Base-by-base conservation (phyloP, 2,329 filamentous ascomycete species). In the Fusarium sp. region DNA sequence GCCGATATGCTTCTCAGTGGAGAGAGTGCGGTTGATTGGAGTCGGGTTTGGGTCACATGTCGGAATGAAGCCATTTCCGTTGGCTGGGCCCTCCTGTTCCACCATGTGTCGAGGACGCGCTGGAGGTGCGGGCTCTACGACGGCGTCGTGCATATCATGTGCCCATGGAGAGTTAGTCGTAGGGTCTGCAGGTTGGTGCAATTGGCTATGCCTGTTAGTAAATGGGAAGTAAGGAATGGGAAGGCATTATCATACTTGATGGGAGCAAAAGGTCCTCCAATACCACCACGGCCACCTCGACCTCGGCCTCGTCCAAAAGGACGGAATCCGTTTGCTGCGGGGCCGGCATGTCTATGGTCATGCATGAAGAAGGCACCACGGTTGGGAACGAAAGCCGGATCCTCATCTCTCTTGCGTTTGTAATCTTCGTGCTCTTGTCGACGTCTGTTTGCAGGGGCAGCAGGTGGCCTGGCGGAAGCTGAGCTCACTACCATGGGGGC, bases 341-440 rank as follows among this genome's bases (percentile, higher is more conserved):
- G 89, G n/a, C 92, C 92, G 62, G 92, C 90, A 76, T 94, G 91
- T 70, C 94, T 90, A 78, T 96, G 94, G 80, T 98, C 96, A 82
- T 98, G 95, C 90, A 98, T 95, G 85, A 98, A 98, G 86, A 98
- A 98, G 70, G 93, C 92, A 66, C 96, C 96, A 74, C 95, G 88
- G 79, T 97, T 98, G 60, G 96, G 95, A 61, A 98, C 95, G 83
- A 97, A 97, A 16, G 95, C 91, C 39, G 95, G 95, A 81, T 97
- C 94, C 76, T 94, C 91, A 79, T 97, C 94, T 76, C 94, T 90
- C 81, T 93, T 93, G 83, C 92, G 94, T 83, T 92, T 91, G 84
- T 97, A 97, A 79, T 97, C 94, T 73, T 97, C 95, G 78, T 97
- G 94, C 79, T 98, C 95, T 75, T 93, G 91, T 73, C 93, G 91